These are phyloP conservation scores for Cladorrhinum sp. DNA, from an alignment of 2,329 filamentous ascomycete genomes.

Conservation along the genomic window DNA sequence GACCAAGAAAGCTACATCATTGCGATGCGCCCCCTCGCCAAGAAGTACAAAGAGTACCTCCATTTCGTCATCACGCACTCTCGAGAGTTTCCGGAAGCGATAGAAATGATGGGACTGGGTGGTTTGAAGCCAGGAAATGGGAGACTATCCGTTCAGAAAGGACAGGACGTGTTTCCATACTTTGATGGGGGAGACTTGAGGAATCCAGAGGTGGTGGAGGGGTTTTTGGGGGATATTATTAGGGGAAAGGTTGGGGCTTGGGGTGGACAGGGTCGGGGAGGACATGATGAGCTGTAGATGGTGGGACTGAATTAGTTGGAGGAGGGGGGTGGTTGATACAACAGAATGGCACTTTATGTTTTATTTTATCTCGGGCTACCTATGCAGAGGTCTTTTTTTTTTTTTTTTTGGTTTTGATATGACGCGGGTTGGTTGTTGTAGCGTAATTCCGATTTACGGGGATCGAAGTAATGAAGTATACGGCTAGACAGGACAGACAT, in stretches of 20 bases:
- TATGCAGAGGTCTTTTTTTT: no score
- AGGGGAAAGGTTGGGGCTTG: conserved; percentile 41
- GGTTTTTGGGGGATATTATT: conserved; percentile 45
- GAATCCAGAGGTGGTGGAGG: conserved; percentile 35
- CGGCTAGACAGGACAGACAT: no score
- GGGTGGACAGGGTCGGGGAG: not conserved
- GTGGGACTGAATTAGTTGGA: no score
- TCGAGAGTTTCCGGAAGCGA: conserved; percentile 44
- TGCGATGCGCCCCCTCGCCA: conserved; percentile 40
- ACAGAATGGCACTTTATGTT: no score
- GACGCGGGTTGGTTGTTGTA: no score
- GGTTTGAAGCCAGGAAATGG: conserved; percentile 22
- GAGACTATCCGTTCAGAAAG: conserved; percentile 43
- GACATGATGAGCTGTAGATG: conserved; percentile 23
- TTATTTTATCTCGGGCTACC: no score
- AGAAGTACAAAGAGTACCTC: conserved; percentile 46
- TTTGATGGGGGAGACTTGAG: not conserved
- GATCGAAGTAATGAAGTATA: no score
- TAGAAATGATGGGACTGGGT: conserved; percentile 37
- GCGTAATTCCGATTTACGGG: no score
- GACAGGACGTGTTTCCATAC: conserved; percentile 43
- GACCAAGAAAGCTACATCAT: conserved; percentile 37
- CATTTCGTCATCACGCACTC: conserved; percentile 47
- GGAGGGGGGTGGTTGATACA: no score
- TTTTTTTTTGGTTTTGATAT: no score